Conservation (phyloP, 495 filamentous ascomycete species). For the Hyphodiscus hymeniophilus region DNA sequence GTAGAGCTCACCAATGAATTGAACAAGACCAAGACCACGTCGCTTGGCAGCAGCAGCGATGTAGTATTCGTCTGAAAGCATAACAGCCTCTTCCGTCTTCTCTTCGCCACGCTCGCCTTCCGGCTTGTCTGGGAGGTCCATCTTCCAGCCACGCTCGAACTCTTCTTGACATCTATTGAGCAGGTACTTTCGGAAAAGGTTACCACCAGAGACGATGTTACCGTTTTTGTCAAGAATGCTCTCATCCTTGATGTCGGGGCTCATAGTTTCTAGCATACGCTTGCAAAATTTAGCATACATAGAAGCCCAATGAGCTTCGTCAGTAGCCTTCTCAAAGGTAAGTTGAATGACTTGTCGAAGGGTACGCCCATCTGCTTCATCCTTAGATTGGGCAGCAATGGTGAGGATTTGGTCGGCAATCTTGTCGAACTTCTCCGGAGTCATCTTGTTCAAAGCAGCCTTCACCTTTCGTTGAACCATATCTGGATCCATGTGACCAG, state of each 20-base stretch:
- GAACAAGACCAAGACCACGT: conserved; percentile 92
- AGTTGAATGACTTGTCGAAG: conserved; percentile 97
- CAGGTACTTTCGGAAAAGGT: conserved; percentile 94
- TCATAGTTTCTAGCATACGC: conserved; percentile 94
- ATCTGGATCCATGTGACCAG: conserved; percentile 69
- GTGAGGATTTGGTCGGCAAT: conserved; percentile 88
- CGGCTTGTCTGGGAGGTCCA: conserved; percentile 73
- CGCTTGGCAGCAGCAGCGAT: conserved; percentile 91
- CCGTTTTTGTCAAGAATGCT: conserved; percentile 79
- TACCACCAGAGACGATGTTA: conserved; percentile 82
- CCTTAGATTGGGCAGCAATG: conserved; percentile 90
- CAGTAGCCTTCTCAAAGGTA: conserved; percentile 97
- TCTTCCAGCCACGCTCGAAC: conserved; percentile 97
- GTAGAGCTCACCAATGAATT: conserved; percentile 99
- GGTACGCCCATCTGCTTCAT: conserved; percentile 89
- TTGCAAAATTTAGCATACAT: conserved; percentile 99
- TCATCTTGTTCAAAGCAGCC: conserved; percentile 98
- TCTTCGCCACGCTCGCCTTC: conserved; percentile 52
- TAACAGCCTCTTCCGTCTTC: conserved; percentile 56
- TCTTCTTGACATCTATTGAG: conserved; percentile 98
- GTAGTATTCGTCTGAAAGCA: conserved; percentile 98
- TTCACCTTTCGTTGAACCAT: conserved; percentile 99
- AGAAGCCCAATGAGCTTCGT: conserved; percentile 96
- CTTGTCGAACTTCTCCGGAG: conserved; percentile 95
- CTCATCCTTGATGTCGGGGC: conserved; percentile 89